Base-by-base conservation (phyloP, 768 basidiomycete genomes). In the Lentinula detonsa region DNA sequence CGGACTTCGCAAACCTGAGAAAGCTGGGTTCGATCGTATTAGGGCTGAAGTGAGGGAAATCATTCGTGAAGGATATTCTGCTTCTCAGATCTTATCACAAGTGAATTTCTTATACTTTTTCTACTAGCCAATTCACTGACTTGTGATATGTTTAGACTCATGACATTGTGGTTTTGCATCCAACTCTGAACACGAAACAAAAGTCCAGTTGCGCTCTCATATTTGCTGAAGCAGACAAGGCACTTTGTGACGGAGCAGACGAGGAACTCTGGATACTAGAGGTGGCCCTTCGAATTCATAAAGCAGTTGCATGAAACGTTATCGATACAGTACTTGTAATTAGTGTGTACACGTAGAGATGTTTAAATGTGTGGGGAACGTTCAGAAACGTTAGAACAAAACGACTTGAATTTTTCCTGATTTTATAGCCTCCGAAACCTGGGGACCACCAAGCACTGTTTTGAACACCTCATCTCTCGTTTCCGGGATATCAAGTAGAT, bases 211-310 rank as follows among this genome's bases (percentile, higher is more conserved):
- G 91, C 62, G 91, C 90, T 2, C 77, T 97, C 18, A 85, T 85
- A 3, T 88, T 99, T 64, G 97, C 93, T 2, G 94, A 97, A 71
- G 93, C 93, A 31, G 97, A 99, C 74, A 98, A 98, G 72, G 93
- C 92, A 0, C 76, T 99, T 23, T 93, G 91, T 65, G 96, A 98
- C 64, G 97, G 97, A 0, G 95, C 92, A 15, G 97, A 99, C 68
- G 97, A 99, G 73, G 97, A 98, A 71, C 76, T 99, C 23, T 97
- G 96, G 88, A 84, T 92, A 35, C 75, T 99, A 13, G 92, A 97
- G 68, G 88, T 93, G 37, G 94, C 86, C n/a, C 72, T 97, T 56
- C 80, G 84, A 23, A 78, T 96, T 15, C 81, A 88, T 69, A 92
- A 88, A 69, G 82, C 83, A 13, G 67, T 90, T 49, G 18, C 21